Base-by-base conservation (phyloP, 106 monocot species). In the Iris macrosiphon region DNA sequence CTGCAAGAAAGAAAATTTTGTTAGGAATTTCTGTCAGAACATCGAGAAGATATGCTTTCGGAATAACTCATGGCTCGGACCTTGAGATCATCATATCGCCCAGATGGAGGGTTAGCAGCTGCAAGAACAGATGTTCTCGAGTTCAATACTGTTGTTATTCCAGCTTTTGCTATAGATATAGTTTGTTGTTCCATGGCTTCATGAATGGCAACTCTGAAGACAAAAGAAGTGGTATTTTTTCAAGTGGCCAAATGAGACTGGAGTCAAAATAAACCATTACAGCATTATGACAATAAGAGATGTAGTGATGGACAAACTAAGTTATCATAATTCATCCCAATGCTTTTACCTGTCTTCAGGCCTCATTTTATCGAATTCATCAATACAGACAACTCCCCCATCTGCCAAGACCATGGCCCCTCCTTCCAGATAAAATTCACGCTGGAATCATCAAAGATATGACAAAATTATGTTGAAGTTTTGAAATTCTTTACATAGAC, bases 121-220 rank as follows among this genome's bases (percentile, higher is more conserved):
- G 96, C 96, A 65, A 96, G 96, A 8, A 96, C 83, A 59, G 96
- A 96, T 49, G 96, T 90, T 74, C 96, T 79, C 6, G 96, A 90
- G 53, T 96, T 96, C 35, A 96, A 77, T 31, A 96, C 96, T 20
- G 96, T 96, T 38, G 96, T 96, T 45, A 96, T 96, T 49, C 96
- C 96, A 41, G 96, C 96, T 72, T 96, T 96, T 9, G 96, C 96
- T 51, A 96, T 96, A 12, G 96, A 96, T 52, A 96, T 96, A 22
- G 96, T 96, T 46, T 96, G 96, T 40, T 96, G 96, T 46, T 96
- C 96, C 96, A 96, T 96, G 40, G 96, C 96, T 70, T 96, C 96
- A 67, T 96, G 96, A 47, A 96, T 96, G 21, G 96, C 96, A 69
- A 96, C 96, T 71, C 96, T 96, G 30, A 7, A 68, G 15, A 61